These are phyloP conservation scores for Aspergillus sp. DNA, from an alignment of 2,329 filamentous ascomycete species.

Conservation along the genomic window DNA sequence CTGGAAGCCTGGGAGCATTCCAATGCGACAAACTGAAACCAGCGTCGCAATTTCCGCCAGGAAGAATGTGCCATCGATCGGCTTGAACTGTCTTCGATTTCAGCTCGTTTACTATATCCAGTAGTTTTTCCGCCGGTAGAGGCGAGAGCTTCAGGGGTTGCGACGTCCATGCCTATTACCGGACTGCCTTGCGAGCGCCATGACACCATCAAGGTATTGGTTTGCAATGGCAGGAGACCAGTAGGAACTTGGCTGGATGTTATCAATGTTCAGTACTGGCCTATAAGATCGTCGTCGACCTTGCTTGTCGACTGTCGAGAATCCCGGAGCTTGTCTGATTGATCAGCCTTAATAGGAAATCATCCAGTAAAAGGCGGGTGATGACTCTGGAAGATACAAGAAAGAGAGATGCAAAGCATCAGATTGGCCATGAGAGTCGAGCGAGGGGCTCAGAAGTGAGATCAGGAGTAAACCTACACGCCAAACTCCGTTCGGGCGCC, in stretches of 20 bases:
- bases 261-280: neutral
- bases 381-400: neutral
- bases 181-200: neutral
- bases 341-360: neutral
- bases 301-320: neutral
- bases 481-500: slow-evolving; percentile 3
- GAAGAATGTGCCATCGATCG: neutral
- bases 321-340: slow-evolving; percentile 7
- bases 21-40: slow-evolving; percentile 9
- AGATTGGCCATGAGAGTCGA: neutral
- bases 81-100: neutral
- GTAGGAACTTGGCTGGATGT: neutral
- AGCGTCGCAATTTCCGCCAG: neutral
- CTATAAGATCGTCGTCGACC: neutral
- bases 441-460: neutral
- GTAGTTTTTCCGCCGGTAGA: neutral
- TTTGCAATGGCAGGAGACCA: neutral
- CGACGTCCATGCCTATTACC: neutral
- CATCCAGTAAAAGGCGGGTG: neutral
- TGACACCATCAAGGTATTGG: neutral
- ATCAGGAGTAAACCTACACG: neutral
- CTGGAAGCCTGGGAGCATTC: neutral
- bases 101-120: too few species aligned
- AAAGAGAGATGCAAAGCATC: neutral
- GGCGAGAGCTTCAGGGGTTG: neutral